Evolutionary conservation across 208 protist genomes (phyloP).

Genomic region (Herpetomonas muscarum): DNA sequence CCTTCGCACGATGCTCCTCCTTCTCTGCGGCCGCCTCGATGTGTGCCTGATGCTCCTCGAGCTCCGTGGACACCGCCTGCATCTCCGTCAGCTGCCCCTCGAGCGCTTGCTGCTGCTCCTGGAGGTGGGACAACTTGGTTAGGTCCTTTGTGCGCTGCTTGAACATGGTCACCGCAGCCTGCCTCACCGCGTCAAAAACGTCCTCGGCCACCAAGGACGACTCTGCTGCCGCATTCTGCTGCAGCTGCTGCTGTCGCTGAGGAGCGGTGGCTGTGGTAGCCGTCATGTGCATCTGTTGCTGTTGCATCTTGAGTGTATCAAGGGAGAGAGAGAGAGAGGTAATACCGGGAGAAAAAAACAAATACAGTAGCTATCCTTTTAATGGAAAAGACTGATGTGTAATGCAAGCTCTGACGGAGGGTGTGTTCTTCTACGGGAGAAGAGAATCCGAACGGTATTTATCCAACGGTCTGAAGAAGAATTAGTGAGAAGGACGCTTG

Average conservation of each 20-base stretch:
- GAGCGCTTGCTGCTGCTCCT: constrained; percentile 18
- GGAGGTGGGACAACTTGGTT: constrained; percentile 45
- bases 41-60: constrained; percentile 38
- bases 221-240: too few relatives aligned
- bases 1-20: constrained; percentile 42
- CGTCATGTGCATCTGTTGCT: neutral
- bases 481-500: too few relatives aligned
- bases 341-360: too few relatives aligned
- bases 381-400: too few relatives aligned
- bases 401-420: too few relatives aligned
- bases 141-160: constrained; percentile 83
- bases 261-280: neutral
- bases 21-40: constrained; percentile 56
- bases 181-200: constrained; percentile 62
- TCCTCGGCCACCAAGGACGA: constrained; percentile 17
- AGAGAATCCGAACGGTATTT: too few relatives aligned
- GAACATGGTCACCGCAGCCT: constrained; percentile 69
- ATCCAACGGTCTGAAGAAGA: too few relatives aligned
- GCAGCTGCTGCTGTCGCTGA: neutral
- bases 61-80: constrained; percentile 25
- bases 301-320: neutral
- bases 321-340: neutral
- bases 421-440: too few relatives aligned
- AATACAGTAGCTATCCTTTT: too few relatives aligned
- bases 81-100: constrained; percentile 22